Evolutionary conservation across 305 asterid genomes (phyloP).

Genomic region (Coffea humblotiana): DNA sequence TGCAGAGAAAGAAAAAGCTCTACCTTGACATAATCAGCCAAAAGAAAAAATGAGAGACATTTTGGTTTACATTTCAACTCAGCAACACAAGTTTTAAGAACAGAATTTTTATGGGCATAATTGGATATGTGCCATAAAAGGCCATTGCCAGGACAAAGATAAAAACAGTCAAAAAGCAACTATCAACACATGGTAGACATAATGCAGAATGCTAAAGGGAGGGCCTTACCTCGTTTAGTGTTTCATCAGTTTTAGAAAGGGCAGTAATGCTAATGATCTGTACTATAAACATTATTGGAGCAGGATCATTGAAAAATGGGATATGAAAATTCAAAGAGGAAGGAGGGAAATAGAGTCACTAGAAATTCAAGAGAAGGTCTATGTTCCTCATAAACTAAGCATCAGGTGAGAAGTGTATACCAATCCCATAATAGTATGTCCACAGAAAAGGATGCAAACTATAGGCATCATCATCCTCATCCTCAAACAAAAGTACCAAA

Average conservation of each 20-base stretch:
- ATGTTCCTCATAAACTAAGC: neutral
- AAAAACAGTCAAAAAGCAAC: neutral
- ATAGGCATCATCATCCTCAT: neutral
- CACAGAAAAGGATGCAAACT: neutral
- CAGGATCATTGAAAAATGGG: neutral
- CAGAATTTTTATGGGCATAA: neutral
- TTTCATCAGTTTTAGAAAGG: neutral
- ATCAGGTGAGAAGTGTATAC: neutral
- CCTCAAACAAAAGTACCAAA: neutral
- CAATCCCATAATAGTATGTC: neutral
- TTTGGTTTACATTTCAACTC: neutral
- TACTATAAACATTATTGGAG: neutral
- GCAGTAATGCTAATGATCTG: neutral
- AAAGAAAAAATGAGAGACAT: neutral
- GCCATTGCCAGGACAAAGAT: neutral
- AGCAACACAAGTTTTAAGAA: neutral
- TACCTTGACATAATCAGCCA: neutral
- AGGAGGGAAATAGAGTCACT: neutral
- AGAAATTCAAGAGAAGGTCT: neutral
- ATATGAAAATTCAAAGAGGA: neutral
- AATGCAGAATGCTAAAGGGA: neutral
- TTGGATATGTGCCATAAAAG: neutral
- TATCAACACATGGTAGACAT: neutral
- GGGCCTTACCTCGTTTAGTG: neutral
- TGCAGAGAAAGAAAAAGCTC: neutral